Evolutionary conservation across 1,284 basidiomycete species (phyloP).

Genomic region (Ceratobasidium sp.): DNA sequence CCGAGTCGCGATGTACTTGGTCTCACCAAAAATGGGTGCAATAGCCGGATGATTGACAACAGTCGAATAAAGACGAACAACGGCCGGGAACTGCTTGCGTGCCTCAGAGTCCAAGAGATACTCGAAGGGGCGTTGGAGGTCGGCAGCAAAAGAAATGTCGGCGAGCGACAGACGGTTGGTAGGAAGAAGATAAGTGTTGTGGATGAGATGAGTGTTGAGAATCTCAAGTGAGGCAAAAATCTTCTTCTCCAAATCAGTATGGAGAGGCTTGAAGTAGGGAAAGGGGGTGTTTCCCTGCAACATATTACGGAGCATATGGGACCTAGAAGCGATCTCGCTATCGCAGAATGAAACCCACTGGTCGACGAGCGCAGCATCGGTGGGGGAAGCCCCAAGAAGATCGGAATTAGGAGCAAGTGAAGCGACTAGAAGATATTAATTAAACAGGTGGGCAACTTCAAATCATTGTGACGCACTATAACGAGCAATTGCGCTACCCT

Average conservation of each 20-base stretch:
- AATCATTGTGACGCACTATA: constrained; percentile 79
- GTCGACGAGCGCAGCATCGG: constrained; percentile 74
- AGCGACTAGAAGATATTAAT: constrained; percentile 70
- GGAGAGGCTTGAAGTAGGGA: constrained; percentile 64
- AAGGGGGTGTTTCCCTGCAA: constrained; percentile 49
- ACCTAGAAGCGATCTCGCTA: constrained; percentile 64
- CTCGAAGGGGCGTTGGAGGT: constrained; percentile 67
- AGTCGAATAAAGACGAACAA: constrained; percentile 87
- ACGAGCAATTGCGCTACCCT: constrained; percentile 85
- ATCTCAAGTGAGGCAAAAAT: constrained; percentile 71
- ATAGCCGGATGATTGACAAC: constrained; percentile 86
- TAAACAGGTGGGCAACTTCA: constrained; percentile 52
- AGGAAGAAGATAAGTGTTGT: constrained; percentile 87
- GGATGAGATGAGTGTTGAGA: constrained; percentile 81
- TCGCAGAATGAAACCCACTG: constrained; percentile 79
- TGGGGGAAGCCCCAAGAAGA: constrained; percentile 69
- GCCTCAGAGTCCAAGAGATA: constrained; percentile 74
- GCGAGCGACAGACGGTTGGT: constrained; percentile 95
- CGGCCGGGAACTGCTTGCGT: constrained; percentile 80
- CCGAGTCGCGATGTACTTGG: constrained; percentile 78
- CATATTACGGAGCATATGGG: constrained; percentile 55
- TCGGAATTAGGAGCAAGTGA: constrained; percentile 75
- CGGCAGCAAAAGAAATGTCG: constrained; percentile 80
- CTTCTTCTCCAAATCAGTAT: constrained; percentile 68
- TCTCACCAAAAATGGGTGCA: constrained; percentile 74